A percentile compares a stretch with the other conserved stretches of the same genome.
These are phyloP conservation scores for Xerocomellus amylosporus DNA, from an alignment of 768 basidiomycete genomes.

Conservation along the genomic window DNA sequence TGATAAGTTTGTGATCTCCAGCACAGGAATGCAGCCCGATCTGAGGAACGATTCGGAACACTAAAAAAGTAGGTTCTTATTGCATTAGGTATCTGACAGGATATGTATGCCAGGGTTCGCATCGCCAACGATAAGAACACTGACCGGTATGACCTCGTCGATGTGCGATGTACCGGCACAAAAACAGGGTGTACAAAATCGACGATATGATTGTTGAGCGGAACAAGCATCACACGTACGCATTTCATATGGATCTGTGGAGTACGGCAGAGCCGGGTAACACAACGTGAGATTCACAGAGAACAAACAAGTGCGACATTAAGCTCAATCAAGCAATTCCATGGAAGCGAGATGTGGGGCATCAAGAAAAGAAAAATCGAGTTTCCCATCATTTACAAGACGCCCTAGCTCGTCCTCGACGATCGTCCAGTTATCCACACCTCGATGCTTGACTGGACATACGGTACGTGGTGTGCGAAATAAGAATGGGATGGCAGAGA, in stretches of 20 bases:
- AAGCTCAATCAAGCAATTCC: slow-evolving; percentile 11
- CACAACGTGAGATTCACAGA: slow-evolving; percentile 1
- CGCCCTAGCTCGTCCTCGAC: slow-evolving; percentile 21
- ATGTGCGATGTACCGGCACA: not conserved
- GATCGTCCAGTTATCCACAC: slow-evolving; percentile 9
- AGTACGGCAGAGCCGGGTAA: not conserved
- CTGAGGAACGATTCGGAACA: too few species aligned
- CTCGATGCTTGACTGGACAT: not conserved
- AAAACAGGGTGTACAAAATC: not conserved
- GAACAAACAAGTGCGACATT: not conserved
- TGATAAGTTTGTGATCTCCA: not conserved
- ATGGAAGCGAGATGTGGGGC: slow-evolving; percentile 14
- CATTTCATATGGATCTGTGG: not conserved
- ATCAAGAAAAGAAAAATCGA: slow-evolving; percentile 30
- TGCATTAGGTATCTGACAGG: not conserved
- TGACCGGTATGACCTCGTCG: not conserved
- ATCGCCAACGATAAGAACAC: too few species aligned
- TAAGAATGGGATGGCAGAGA: slow-evolving; percentile 33
- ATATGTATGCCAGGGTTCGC: not conserved
- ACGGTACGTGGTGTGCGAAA: slow-evolving; percentile 23
- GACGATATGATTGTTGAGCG: not conserved
- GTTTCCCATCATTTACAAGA: slow-evolving; percentile 21
- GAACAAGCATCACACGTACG: not conserved
- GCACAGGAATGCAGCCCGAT: not conserved
- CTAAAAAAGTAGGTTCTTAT: not conserved